Conservation (phyloP, 345 rosid genomes). For the Brassica cretica region DNA sequence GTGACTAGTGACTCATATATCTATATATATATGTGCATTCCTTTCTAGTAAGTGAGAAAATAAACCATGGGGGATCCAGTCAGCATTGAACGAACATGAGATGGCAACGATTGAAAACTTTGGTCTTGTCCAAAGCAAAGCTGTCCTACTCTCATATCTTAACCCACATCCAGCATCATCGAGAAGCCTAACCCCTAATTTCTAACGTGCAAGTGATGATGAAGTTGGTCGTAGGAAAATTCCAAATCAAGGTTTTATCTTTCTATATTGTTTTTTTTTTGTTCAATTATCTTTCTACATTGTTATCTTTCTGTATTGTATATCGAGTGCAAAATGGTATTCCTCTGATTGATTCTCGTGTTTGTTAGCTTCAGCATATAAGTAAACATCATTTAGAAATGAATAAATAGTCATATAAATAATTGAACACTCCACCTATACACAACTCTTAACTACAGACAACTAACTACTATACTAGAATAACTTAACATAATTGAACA, state of each 20-base stretch:
- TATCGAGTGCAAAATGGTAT: not conserved
- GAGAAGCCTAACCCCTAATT: not conserved
- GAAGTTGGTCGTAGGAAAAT: not conserved
- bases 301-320: not conserved
- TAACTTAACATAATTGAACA: conserved; percentile 3
- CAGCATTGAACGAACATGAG: not conserved
- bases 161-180: not conserved
- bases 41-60: not conserved
- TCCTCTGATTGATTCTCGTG: not conserved
- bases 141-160: not conserved
- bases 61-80: not conserved
- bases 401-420: not conserved
- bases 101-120: not conserved
- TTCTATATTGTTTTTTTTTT: not conserved
- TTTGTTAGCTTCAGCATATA: not conserved
- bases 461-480: not conserved
- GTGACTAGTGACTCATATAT: not conserved
- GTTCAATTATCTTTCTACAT: not conserved
- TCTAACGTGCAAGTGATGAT: conserved; percentile 1
- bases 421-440: not conserved
- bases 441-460: not conserved
- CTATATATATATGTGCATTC: not conserved
- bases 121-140: not conserved
- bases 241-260: not conserved
- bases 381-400: not conserved